Base-by-base conservation (phyloP, 441 rosid species). In the Pelargonium cotyledonis region DNA sequence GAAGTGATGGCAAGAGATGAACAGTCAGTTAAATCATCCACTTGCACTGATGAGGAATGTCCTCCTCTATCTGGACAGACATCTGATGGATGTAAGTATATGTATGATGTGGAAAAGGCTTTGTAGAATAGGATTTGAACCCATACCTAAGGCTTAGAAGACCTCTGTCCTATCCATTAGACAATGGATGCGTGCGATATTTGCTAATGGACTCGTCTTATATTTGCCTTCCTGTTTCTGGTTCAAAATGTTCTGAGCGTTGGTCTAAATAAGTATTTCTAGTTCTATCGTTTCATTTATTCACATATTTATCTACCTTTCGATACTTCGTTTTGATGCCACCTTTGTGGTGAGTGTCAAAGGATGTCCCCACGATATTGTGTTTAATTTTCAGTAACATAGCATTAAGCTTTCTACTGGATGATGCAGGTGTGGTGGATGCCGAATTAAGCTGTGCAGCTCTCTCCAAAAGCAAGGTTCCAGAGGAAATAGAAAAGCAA, bases 401-500 rank as follows among this genome's bases (percentile, higher is more conserved):
- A 35, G 40, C 40, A 35, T 35, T 35, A 35, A 35, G 40, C 7
- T 35, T 35, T 35, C 40, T 12, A 12, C 15, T 47, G 53, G 53
- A 67, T 70, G 67, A 58, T 74, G 81, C 80, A 81, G 91, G 76
- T 66, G 78, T 72, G 64, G 53, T 53, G 65, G 73, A 61, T 44
- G 65, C 75, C 40, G 79, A 75, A 65, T 57, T 65, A 41, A 68
- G 72, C 41, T 65, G 79, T 78, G 77, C 75, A 41, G 74, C 74
- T 72, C 75, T 72, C 61, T 74, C 68, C 12, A 75, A 58, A 63
- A 73, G 69, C 29, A 78, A 76, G 77, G 75, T 15, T 58, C 67
- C 76, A 12, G 70, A 53, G 63, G 69, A 66, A 70, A 71, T 72
- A 70, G 80, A 75, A 69, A 75, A 43, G 63, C 71, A 47, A 65